These are phyloP conservation scores for Cutaneotrichosporon spelunceum DNA, from an alignment of 1,284 basidiomycete genomes.

Conservation along the genomic window DNA sequence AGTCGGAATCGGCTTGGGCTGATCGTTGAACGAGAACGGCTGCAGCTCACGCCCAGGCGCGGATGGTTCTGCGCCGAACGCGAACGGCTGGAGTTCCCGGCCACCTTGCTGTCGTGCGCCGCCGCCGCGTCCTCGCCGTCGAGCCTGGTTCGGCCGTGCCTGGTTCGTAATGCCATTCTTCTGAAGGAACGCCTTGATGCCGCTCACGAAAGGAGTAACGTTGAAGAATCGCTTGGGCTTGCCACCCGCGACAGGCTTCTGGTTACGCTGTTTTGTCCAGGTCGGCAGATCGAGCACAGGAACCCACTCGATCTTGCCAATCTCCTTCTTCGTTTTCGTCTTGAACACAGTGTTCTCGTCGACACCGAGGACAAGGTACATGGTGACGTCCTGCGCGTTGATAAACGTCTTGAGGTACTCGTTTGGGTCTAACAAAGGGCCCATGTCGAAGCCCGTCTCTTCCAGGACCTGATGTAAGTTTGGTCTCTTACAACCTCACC, in stretches of 20 bases:
- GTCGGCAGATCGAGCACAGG: constrained; percentile 83
- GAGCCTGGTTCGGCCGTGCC: not conserved
- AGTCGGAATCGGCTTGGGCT: not conserved
- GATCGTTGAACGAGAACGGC: constrained; percentile 37
- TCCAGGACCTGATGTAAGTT: constrained; percentile 67
- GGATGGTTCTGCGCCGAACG: constrained; percentile 27
- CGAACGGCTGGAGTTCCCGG: constrained; percentile 40
- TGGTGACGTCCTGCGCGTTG: constrained; percentile 80
- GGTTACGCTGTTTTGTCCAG: constrained; percentile 73
- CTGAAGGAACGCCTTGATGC: constrained; percentile 42
- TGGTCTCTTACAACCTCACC: constrained; percentile 54
- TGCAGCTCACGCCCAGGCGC: constrained; percentile 31
- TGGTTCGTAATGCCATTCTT: constrained; percentile 33
- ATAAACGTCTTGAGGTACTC: constrained; percentile 83
- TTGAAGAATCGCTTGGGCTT: constrained; percentile 72
- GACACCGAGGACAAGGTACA: constrained; percentile 89
- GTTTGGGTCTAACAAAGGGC: constrained; percentile 63
- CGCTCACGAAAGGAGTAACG: constrained; percentile 89
- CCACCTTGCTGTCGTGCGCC: constrained; percentile 6
- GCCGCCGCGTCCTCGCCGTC: not conserved
- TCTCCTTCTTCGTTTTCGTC: constrained; percentile 95
- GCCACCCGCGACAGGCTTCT: constrained; percentile 29
- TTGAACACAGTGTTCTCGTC: constrained; percentile 84
- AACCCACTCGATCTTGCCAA: constrained; percentile 99
- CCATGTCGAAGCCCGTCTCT: constrained; percentile 87